These are phyloP conservation scores for Berberis vulgaris DNA, from an alignment of 164 flowering plant species.

Conservation along the genomic window DNA sequence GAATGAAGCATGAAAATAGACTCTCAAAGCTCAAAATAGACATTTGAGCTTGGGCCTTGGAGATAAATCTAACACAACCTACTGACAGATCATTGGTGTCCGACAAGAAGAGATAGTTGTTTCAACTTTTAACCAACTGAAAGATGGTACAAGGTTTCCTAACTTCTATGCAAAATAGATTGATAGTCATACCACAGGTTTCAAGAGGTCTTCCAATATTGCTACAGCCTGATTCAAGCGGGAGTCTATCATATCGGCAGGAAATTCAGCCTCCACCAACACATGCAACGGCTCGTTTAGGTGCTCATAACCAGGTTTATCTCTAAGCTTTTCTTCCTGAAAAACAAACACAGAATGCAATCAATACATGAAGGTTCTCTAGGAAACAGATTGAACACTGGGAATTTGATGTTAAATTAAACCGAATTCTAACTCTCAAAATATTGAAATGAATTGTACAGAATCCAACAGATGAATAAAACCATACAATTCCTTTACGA, in stretches of 20 bases:
- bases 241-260: slow-evolving; percentile 51
- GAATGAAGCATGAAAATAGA: too few relatives aligned
- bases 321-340: slow-evolving; percentile 76
- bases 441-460: too few relatives aligned
- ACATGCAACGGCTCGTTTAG: slow-evolving; percentile 77
- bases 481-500: not conserved
- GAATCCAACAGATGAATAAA: too few relatives aligned
- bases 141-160: too few relatives aligned
- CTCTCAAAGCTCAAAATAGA: too few relatives aligned
- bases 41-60: too few relatives aligned
- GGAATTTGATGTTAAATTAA: not conserved
- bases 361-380: not conserved
- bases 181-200: slow-evolving; percentile 57
- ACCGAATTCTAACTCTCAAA: too few relatives aligned
- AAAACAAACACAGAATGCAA: not conserved
- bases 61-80: too few relatives aligned
- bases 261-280: slow-evolving; percentile 78
- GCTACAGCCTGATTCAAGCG: slow-evolving; percentile 61
- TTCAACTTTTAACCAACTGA: too few relatives aligned
- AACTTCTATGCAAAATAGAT: not conserved
- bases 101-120: too few relatives aligned
- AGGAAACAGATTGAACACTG: not conserved
- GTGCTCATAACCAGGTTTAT: slow-evolving; percentile 84
- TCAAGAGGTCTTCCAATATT: slow-evolving; percentile 59
- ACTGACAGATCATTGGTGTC: too few relatives aligned